Conservation (phyloP, 805 yeast species). For the Zygoascus bituminiphila region DNA sequence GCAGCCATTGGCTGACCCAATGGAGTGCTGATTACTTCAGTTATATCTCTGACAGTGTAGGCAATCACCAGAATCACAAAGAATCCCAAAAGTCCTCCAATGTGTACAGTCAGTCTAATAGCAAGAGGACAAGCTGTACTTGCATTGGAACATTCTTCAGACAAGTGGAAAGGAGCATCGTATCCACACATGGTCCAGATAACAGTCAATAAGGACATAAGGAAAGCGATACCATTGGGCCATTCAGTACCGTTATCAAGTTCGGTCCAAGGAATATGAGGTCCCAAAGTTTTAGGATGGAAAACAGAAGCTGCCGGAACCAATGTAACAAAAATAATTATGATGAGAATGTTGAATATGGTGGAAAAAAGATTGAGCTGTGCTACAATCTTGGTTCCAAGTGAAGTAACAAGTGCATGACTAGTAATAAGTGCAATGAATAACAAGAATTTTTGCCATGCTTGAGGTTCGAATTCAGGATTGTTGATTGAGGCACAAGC, state of each 20-base stretch:
- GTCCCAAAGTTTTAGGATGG: slow-evolving; percentile 37
- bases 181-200: slow-evolving; percentile 57
- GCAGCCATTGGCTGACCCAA: slow-evolving; percentile 46
- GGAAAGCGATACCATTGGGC: slow-evolving; percentile 49
- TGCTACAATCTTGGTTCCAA: slow-evolving; percentile 48
- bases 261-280: slow-evolving; percentile 41
- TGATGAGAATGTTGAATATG: slow-evolving; percentile 39
- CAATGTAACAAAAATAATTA: slow-evolving; percentile 44
- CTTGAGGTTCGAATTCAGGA: slow-evolving; percentile 33
- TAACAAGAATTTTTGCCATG: slow-evolving; percentile 43
- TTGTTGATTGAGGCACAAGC: slow-evolving; percentile 38
- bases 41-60: slow-evolving; percentile 47
- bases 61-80: slow-evolving; percentile 50
- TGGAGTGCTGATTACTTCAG: slow-evolving; percentile 34
- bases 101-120: slow-evolving; percentile 45
- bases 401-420: slow-evolving; percentile 40
- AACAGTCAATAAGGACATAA: slow-evolving; percentile 35
- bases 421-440: slow-evolving; percentile 39
- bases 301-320: slow-evolving; percentile 33
- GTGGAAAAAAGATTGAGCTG: slow-evolving; percentile 43
- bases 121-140: slow-evolving; percentile 55
- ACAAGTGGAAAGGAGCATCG: slow-evolving; percentile 63
- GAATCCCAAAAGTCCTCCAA: slow-evolving; percentile 50
- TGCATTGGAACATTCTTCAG: slow-evolving; percentile 62
- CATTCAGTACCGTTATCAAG: slow-evolving; percentile 49